Conservation (phyloP, 805 yeast species). For the Metschnikowia baotianmanensis region DNA sequence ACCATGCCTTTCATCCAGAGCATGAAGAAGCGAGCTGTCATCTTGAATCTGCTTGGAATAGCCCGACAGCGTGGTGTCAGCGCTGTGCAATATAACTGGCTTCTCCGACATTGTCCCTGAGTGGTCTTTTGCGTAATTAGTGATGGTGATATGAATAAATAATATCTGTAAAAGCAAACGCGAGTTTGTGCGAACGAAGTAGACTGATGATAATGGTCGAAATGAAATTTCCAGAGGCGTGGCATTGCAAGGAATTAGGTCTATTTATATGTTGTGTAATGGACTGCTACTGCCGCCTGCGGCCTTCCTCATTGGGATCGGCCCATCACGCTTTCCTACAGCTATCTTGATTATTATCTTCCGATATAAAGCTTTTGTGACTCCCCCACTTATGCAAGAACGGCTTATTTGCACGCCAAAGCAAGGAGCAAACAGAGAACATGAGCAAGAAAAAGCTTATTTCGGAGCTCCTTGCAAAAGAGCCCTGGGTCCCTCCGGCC, state of each 20-base stretch:
- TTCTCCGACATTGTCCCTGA: constrained; percentile 7
- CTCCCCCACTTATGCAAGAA: neutral
- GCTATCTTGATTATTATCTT: neutral
- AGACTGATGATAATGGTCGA: neutral
- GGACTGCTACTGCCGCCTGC: neutral
- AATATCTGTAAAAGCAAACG: no score
- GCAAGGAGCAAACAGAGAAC: neutral
- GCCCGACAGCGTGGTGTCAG: constrained; percentile 5
- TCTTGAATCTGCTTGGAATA: constrained; percentile 2
- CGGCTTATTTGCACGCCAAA: neutral
- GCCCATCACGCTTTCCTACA: neutral
- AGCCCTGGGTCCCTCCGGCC: constrained; percentile 1
- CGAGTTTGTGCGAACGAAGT: no score
- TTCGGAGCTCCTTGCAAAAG: neutral
- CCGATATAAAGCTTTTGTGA: neutral
- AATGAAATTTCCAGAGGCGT: neutral
- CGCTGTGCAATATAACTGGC: constrained; percentile 2
- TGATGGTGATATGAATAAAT: no score
- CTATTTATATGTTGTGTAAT: neutral
- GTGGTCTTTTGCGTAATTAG: neutral
- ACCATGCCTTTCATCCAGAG: constrained; percentile 15
- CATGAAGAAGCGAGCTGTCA: constrained; percentile 7
- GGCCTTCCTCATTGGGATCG: neutral
- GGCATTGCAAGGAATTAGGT: neutral
- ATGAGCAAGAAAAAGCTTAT: neutral